Evolutionary conservation across 768 basidiomycete genomes (phyloP).

Genomic region (Hericium coralloides): DNA sequence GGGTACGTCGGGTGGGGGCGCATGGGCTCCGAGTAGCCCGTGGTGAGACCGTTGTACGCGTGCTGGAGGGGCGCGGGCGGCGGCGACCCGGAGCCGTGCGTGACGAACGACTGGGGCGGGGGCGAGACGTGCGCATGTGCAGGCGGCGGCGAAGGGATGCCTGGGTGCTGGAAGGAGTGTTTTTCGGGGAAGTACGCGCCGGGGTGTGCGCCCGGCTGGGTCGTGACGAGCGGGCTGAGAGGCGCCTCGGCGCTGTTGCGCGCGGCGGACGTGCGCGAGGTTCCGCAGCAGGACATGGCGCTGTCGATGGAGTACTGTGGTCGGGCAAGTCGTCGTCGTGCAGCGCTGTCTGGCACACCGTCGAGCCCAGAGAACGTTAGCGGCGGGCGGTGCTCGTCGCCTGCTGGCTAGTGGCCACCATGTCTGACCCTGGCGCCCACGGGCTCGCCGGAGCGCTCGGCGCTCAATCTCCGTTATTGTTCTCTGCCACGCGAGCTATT

Average conservation of each 20-base stretch:
- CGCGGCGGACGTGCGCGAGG: constrained; percentile 22
- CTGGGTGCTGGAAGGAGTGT: constrained; percentile 31
- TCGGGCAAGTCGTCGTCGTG: no score
- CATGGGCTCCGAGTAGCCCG: neutral
- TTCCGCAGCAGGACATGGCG: constrained; percentile 67
- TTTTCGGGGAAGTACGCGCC: constrained; percentile 32
- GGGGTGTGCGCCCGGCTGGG: constrained; percentile 42
- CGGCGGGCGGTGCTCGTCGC: neutral
- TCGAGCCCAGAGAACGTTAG: no score
- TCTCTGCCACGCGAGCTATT: no score
- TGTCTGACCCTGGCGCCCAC: neutral
- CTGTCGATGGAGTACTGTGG: constrained; percentile 10
- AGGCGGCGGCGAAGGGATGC: constrained; percentile 40
- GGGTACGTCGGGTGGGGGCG: constrained; percentile 8
- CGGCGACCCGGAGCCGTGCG: neutral
- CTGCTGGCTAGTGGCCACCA: neutral
- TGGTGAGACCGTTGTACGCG: neutral
- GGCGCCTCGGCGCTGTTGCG: constrained; percentile 23
- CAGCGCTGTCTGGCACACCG: no score
- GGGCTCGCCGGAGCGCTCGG: neutral
- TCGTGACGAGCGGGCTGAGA: constrained; percentile 27
- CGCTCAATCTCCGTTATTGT: neutral
- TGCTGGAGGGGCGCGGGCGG: neutral
- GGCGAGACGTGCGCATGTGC: constrained; percentile 5
- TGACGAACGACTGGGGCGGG: neutral